phyloP scores from a whole-genome alignment of 352 stramenopile species.

The Plasmopara muralis region DNA sequence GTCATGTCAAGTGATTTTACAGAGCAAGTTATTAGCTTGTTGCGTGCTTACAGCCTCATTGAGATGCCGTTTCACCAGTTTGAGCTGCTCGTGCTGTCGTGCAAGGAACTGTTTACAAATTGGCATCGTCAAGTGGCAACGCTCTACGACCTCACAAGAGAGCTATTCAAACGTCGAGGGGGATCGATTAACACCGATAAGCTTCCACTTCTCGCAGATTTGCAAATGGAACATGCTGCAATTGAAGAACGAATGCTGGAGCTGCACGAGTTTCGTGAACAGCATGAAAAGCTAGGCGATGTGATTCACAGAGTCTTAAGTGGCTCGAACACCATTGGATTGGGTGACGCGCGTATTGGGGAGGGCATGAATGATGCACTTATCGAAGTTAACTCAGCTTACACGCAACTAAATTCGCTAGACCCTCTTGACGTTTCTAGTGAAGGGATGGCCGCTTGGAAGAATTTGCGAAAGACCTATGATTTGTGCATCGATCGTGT shows the following conservation, averaged over 20 bases:
- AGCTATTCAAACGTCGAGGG: constrained; percentile 77
- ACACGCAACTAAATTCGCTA: constrained; percentile 69
- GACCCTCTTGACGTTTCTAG: constrained; percentile 84
- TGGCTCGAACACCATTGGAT: constrained; percentile 26
- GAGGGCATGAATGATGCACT: constrained; percentile 79
- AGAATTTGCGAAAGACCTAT: constrained; percentile 85
- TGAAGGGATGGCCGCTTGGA: constrained; percentile 78
- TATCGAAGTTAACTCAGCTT: constrained; percentile 85
- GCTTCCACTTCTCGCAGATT: constrained; percentile 64
- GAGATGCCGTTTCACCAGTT: constrained; percentile 83
- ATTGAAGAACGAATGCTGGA: constrained; percentile 86
- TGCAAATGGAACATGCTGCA: constrained; percentile 79
- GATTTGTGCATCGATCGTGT: constrained; percentile 88
- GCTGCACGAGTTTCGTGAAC: constrained; percentile 85
- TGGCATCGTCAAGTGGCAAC: constrained; percentile 77
- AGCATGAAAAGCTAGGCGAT: constrained; percentile 87
- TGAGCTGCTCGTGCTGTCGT: constrained; percentile 61
- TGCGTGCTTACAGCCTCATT: constrained; percentile 79
- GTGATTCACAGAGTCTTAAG: constrained; percentile 85
- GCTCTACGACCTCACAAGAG: constrained; percentile 85
- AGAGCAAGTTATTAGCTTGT: constrained; percentile 71
- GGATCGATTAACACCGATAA: constrained; percentile 79
- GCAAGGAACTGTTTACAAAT: constrained; percentile 81
- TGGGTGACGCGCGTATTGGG: constrained; percentile 32
- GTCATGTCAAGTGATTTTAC: constrained; percentile 83